Evolutionary conservation across 106 monocot species (phyloP), one percentile per base, ranked within the genome.

Genomic region (Platanthera guangdongensis): DNA sequence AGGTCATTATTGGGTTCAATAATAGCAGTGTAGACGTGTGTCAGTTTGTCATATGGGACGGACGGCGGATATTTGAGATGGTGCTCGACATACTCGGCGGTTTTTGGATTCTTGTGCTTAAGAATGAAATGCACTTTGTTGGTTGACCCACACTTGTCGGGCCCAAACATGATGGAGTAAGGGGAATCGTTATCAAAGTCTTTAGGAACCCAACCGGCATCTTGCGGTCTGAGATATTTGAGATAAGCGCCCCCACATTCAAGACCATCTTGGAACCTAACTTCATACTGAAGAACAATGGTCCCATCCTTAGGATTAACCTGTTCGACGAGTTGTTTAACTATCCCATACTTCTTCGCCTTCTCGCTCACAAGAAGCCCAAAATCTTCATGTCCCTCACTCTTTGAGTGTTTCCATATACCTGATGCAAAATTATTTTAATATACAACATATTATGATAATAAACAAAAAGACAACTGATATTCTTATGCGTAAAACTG

Each of bases 101-200:
- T 82, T 62, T 86, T 86, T 2, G 89, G 89, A 59, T 89, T 86
- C 82, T 86, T 86, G 72, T 86, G 86, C 67, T 86, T 86, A 50
- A 86, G 78, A 50, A 89, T 89, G 80, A 89, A 89, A 76, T 89
- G 89, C 14, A 89, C 82, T 68, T 89, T 89, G 75, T 89, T 89
- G 0, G 89, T 86, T 12, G 77, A 79, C 8, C 89, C 89, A 60
- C 89, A 89, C 50, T 89, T 89, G 74, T 89, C 89, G 60, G 89
- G 89, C 46, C 94, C 94, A 86, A 94, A 94, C 94, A 94, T 94
- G 72, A 94, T 94, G 63, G 82, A 77, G 77, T 91, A 94, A 28
- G 94, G 94, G 3, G 94, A 85, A 57, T 94, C 90, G 72, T 85
- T 94, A 62, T 87, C 84, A 68, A 94, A 94, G 28, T 85, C 94